Base-by-base conservation (phyloP, 495 filamentous ascomycete species). In the Lophiostoma macrostomum region DNA sequence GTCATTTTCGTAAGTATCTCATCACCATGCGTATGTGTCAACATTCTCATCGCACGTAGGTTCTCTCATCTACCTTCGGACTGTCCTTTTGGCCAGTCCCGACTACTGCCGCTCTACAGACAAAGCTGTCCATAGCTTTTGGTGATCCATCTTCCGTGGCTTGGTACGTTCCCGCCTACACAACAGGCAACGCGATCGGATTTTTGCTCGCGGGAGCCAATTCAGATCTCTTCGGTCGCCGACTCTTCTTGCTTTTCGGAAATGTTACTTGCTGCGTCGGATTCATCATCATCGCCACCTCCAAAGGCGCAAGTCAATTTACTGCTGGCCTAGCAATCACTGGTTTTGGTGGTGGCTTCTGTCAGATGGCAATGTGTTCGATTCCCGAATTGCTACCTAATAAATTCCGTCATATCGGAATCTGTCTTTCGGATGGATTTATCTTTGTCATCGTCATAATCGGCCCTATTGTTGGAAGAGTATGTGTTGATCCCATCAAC, bases 311-410 rank as follows among this genome's bases (percentile, higher is more conserved):
- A 14, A 48, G 22, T n/a, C 45, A 55, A 13, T 56, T 66, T 42
- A 67, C 54, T 23, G 64, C 64, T 19, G 64, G 61, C 8, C 27
- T 64, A 22, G 64, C 52, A 2, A 60, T 65, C 16, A 60, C 58
- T 2, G 64, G 64, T 8, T 63, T 67, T 55, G 67, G 67, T n/a
- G 55, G 54, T 43, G 61, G 54, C n/a, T 54, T 50, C 42, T 63
- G 60, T 29, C 60, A 61, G 37, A 63, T 63, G 60, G 60, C 60
- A 3, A 60, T 60, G 55, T 63, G 55, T 34, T 49, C 47, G 12
- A 59, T 63, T 20, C 60, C 60, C 1, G 60, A 63, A 25, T 27
- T 63, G 30, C 44, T 63, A 24, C 60, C 60, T 13, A 63, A 63
- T 27, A 63, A 63, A 35, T 63, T 45, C 20, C 31, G 60, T 2